Evolutionary conservation across 108 stramenopile species (phyloP).

Genomic region (Nannochloropsis gaditana): DNA sequence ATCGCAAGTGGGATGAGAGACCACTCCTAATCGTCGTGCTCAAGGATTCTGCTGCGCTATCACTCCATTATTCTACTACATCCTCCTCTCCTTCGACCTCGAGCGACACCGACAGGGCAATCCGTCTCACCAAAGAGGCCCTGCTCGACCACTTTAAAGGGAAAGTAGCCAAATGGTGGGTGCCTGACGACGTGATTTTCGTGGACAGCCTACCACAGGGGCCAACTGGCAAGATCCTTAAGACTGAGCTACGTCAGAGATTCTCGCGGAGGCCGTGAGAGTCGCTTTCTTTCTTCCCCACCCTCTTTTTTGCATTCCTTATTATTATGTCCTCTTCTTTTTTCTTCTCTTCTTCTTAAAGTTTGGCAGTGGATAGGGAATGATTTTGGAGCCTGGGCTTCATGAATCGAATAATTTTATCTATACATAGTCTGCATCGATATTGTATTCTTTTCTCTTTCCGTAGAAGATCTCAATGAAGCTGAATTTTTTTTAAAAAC

Average conservation of each 20-base stretch:
- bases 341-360: no score
- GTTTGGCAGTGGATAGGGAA: no score
- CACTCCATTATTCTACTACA: not conserved
- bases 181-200: conserved; percentile 16
- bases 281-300: no score
- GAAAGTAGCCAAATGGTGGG: conserved; percentile 3
- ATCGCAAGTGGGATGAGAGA: not conserved
- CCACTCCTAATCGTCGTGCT: conserved; percentile 1
- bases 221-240: not conserved
- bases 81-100: not conserved
- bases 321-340: no score
- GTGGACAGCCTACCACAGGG: not conserved
- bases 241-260: not conserved
- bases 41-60: not conserved
- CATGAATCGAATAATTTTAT: no score
- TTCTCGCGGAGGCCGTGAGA: not conserved
- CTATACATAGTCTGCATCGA: no score
- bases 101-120: not conserved
- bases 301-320: no score
- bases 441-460: no score
- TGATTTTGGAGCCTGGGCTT: no score
- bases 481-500: no score
- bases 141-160: not conserved
- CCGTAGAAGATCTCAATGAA: no score
- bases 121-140: not conserved